Evolutionary conservation across 345 rosid species (phyloP), one percentile per base, ranked within the genome.

Genomic region (Passiflora organensis): DNA sequence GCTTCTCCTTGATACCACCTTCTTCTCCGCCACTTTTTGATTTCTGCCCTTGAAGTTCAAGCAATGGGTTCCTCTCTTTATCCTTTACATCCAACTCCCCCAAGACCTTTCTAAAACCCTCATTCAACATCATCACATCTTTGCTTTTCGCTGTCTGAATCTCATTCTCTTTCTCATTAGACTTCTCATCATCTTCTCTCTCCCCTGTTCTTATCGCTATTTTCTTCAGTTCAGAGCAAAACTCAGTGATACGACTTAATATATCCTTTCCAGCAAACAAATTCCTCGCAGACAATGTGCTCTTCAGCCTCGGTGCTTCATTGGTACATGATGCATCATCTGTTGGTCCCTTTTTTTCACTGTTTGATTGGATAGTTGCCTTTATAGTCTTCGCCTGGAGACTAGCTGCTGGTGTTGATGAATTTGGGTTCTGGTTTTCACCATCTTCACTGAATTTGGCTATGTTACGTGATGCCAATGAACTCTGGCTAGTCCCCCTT

Each of bases 211-310:
- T 78, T 9, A 72, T 72, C 0, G 96, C 89, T 67, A 93, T 55
- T 64, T 79, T 86, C 95, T 86, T 86, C 68, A 89, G 51, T 58
- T 84, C 96, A 42, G 71, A 77, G 71, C 95, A 89, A 43, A 93
- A 89, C 36, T 89, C 97, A 1, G 85, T 74, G 53, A 93, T 83
- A 59, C 86, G 99, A 8, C 68, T 69, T 1, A 93, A 59, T 62
- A 89, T 80, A 56, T 86, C 93, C 63, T 69, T 82, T 14, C 96
- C 94, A 0, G 79, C 84, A 38, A 89, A 89, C 63, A 93, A 72
- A 60, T 89, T 89, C 67, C 85, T 81, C 0, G 95, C 87, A 11
- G 99, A 93, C 16, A 81, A 65, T 9, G 87, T 88, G 74, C 77
- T 77, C 70, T 83, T 88, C 17, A 93, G 69, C 63, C 62, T 65